A percentile compares a stretch with the other conserved stretches of the same genome.
Evolutionary conservation across 1,284 basidiomycete species (phyloP).

Genomic region (Entoloma clypeatum): DNA sequence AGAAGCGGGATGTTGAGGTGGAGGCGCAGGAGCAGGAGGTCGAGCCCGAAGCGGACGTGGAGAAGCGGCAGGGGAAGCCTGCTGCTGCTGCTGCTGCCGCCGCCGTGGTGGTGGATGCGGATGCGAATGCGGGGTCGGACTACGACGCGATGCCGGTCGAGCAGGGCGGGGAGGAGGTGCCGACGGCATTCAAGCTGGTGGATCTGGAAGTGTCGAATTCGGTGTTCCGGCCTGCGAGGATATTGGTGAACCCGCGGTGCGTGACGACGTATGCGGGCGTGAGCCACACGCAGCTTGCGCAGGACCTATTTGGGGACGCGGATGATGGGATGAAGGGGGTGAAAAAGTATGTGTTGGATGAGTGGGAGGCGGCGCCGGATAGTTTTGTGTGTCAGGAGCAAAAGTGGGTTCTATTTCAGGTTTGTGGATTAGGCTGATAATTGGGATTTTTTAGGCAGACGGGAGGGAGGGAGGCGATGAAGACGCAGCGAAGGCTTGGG

Average conservation of each 20-base stretch:
- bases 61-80: slow-evolving; percentile 33
- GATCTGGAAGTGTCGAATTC: slow-evolving; percentile 80
- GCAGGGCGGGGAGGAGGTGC: slow-evolving; percentile 44
- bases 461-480: slow-evolving; percentile 86
- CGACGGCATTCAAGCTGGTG: slow-evolving; percentile 35
- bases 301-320: slow-evolving; percentile 85
- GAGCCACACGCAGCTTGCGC: slow-evolving; percentile 86
- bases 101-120: slow-evolving; percentile 41
- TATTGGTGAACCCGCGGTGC: slow-evolving; percentile 91
- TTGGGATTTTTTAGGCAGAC: slow-evolving; percentile 53
- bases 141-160: slow-evolving; percentile 84
- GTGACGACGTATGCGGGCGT: slow-evolving; percentile 96
- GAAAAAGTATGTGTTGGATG: slow-evolving; percentile 81
- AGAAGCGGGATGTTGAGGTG: slow-evolving; percentile 32
- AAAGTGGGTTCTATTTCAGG: slow-evolving; percentile 41
- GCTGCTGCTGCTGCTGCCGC: no score
- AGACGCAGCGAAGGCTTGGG: slow-evolving; percentile 82
- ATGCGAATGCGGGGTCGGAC: slow-evolving; percentile 82
- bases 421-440: slow-evolving; percentile 11
- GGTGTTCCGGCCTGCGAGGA: slow-evolving; percentile 81
- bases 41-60: slow-evolving; percentile 26
- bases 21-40: not conserved
- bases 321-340: slow-evolving; percentile 43
- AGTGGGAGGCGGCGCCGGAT: slow-evolving; percentile 93
- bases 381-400: slow-evolving; percentile 97